Evolutionary conservation across 2,329 filamentous ascomycete genomes (phyloP), one percentile per base, ranked within the genome.

Genomic region (Aspergillus sojae): DNA sequence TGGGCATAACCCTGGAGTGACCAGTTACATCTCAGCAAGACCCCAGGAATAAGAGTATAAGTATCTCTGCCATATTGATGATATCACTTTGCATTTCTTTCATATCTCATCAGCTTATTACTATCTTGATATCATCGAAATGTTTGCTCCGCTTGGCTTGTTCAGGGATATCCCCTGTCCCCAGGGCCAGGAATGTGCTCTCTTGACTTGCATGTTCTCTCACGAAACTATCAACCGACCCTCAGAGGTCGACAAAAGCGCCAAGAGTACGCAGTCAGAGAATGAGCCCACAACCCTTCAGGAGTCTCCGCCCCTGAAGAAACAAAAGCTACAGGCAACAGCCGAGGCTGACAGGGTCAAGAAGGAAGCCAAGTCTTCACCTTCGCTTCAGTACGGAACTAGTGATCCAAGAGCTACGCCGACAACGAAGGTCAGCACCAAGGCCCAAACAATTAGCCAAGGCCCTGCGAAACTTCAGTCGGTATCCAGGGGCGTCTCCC

Each of bases 121-220:
- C 60, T 39, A 53, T 36, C 30, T 30, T 56, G 30, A 28, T 55
- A 9, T 55, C 23, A 62, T 58, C 62, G 77, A 61, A 46, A 87
- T 87, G 84, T 88, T 87, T 72, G 74, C 82, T 30, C 78, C 83
- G n/a, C 79, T 83, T 14, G 84, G 83, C n/a, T 74, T 86, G 9
- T 86, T 87, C 76, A 83, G 81, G 62, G 75, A 77, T 48, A 75
- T 85, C 48, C 69, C 78, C 32, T 89, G 87, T 72, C 87, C 87
- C 10, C 78, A 81, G 65, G 80, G 80, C 16, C 70, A 75, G 32
- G 66, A 75, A 63, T 89, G 87, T 74, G 70, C 74, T 34, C 76
- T 89, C 14, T 77, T 84, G 16, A 82, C 82, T 65, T 90, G 87
- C 76, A 82, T 89, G 23, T 90, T 89, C 75, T 80, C 77, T 14